Base-by-base conservation (phyloP, 2,329 filamentous ascomycete species). In the Xylaria sp. region DNA sequence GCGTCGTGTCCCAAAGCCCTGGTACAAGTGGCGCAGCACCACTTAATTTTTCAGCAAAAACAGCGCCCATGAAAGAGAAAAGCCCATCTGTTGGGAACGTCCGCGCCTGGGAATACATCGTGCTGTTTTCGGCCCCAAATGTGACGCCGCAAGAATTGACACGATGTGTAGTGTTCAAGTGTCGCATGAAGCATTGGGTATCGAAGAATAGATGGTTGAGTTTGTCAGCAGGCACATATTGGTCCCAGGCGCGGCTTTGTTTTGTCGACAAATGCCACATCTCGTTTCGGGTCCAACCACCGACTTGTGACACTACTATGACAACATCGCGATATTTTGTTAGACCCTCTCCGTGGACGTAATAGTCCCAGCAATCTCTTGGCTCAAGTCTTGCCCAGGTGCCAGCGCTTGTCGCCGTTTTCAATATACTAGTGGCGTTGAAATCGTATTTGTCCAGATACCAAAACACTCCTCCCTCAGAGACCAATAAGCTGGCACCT, bases 201-300 rank as follows among this genome's bases (percentile, higher is more conserved):
- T 58, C 25, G 21, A 44, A 63, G 25, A 65, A 63, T 1, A 65
- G 40, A 21, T 53, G 40, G 11, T 63, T 65, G 4, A 53, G 47
- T 6, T 38, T 9, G 25, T 49, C 27, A 8, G 27, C 7, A 23
- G 60, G 63, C 5, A 63, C 38, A 6, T 29, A 57, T 7, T 1
- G 10, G 19, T 65, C 46, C 63, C 49, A 65, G 15, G 35, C 47
- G 3, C 7, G n/a, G 6, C 27, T 46, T 40, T 60, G 41, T 17
- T 64, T 27, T 3, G 35, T 11, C 4, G 29, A 31, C 9, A 65
- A 43, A n/a, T 60, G 54, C 58, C 65, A 67, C 11, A 65, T 44
- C 3, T 62, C 49, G 23, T 44, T 21, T 17, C 66, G 51, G 3
- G 40, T 19, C 67, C 66, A 67, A 2, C 64, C 64, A 10, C 1